Conservation (phyloP, 257 asterid species). For the Forsythia suspensa region DNA sequence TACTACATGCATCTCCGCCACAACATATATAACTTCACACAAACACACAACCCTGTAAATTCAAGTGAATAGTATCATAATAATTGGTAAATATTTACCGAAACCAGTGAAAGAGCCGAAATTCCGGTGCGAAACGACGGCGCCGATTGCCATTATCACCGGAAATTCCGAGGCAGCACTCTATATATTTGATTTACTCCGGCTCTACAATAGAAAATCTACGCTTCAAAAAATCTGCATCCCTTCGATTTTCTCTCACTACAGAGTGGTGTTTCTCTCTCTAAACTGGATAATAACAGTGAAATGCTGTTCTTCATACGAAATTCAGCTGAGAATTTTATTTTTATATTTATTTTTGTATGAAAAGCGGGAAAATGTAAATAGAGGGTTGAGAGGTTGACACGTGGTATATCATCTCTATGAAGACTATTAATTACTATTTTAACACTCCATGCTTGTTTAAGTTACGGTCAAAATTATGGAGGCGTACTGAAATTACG, state of each 20-base stretch:
- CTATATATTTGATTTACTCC: neutral
- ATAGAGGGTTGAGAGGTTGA: conserved; percentile 32
- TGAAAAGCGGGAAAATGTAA: conserved; percentile 42
- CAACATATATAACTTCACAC: neutral
- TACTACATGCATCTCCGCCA: neutral
- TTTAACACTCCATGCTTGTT: neutral
- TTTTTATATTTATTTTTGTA: neutral
- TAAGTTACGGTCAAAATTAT: neutral
- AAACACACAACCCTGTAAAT: neutral
- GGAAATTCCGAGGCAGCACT: conserved; percentile 18
- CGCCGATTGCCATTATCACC: conserved; percentile 76
- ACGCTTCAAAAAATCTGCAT: neutral
- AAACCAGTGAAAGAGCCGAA: conserved; percentile 63
- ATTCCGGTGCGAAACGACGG: conserved; percentile 72
- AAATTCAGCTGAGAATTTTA: conserved; percentile 14
- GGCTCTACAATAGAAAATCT: neutral
- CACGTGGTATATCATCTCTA: conserved; percentile 35
- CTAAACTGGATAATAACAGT: conserved; percentile 39
- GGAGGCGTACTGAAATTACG: neutral
- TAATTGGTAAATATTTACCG: conserved; percentile 37
- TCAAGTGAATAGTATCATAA: neutral
- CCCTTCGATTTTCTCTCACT: conserved; percentile 24
- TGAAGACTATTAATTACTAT: neutral
- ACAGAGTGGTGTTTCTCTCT: conserved; percentile 27
- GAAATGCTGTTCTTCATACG: conserved; percentile 25